Base-by-base conservation (phyloP, 108 stramenopile genomes). In the Nannochloropsis gaditana region DNA sequence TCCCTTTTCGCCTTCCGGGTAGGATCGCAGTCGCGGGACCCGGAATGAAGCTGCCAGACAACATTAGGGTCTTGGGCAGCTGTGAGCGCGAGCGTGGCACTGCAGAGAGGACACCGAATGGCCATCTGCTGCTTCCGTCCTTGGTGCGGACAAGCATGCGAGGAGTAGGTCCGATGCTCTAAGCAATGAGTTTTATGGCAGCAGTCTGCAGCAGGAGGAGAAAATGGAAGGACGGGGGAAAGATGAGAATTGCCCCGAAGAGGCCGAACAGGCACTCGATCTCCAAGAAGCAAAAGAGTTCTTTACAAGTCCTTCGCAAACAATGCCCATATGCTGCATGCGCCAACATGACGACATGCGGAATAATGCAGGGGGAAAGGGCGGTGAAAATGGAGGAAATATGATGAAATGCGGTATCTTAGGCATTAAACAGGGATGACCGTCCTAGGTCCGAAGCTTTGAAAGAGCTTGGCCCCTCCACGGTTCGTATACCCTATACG, bases 71-170 rank as follows among this genome's bases (percentile, higher is more conserved):
- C 59, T 73, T 73, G 59, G 4, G 59, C 59, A 6, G 59, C 59
- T 73, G 59, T 73, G 19, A 73, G 59, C 19, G 59, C n/a, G 6
- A 73, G 59, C 15, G 59, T 73, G 59, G n/a, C 19, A 15, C 19
- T n/a, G 8, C 59, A 73, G 59, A 73, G 5, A 8, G 59, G 59
- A n/a, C 59, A 73, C 59, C n/a, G 15, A n/a, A 73, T 73, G 3
- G 59, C 59, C n/a, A 73, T 73, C n/a, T 73, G 59, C n/a, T 73
- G 59, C n/a, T 73, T 73, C n/a, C n/a, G 59, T 2, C 59, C 59
- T 73, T 73, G 59, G 8, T 73, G 59, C n/a, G 59, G 59, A 73
- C 59, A 73, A n/a, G 3, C n/a, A n/a, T 73, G 59, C 19, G 59
- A 4, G 59, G 59, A 15, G 59, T 73, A 73, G 59, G 59, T 73